Evolutionary conservation across 176 grass and related monocot genomes (phyloP), one percentile per base, ranked within the genome.

Genomic region (Melocanna baccifera): DNA sequence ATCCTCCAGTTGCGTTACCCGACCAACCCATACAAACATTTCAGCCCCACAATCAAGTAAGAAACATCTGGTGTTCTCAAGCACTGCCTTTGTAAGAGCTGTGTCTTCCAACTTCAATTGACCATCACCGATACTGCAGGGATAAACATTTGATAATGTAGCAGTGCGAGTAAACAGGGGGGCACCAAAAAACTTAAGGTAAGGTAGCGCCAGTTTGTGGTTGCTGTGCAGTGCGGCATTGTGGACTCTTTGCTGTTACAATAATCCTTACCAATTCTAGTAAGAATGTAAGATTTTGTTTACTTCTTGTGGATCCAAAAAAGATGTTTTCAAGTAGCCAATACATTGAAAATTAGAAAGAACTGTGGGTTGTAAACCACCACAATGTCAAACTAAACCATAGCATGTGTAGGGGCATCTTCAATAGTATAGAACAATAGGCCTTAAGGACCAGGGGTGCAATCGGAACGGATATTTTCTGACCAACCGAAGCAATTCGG

Each of bases 11-110:
- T 93, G 96, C 64, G 96, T 98, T 71, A 98, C 87, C 8, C 96
- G 87, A 20, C 96, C 96, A 84, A 98, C 92, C 96, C 96, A 98
- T 88, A 95, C 83, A 90, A 90, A 93, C 77, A 98, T 86, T 79
- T 98, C 92, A 85, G 96, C 87, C 34, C 96, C 92, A 83, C 89
- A 98, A 78, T 98, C 96, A 43, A 98, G 76, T 76, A 98, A 79
- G 78, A 94, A 95, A 45, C 96, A 98, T 83, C 94, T 95, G 43
- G 92, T 98, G 69, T 93, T 95, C 78, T 90, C 92, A 67, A 98
- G 88, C 61, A 92, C 25, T 79, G 91, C 76, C 88, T 98, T 98
- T 80, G 96, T 93, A 82, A 92, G 91, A 50, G 64, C 26, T 2
- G 65, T 75, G 29, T 98, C 96, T 86, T 98, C 96, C 75, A 88